Percentiles rank a stretch among this genome's conserved stretches.
Evolutionary conservation across 1,284 basidiomycete genomes (phyloP).

Genomic region (Cerioporus squamosus): DNA sequence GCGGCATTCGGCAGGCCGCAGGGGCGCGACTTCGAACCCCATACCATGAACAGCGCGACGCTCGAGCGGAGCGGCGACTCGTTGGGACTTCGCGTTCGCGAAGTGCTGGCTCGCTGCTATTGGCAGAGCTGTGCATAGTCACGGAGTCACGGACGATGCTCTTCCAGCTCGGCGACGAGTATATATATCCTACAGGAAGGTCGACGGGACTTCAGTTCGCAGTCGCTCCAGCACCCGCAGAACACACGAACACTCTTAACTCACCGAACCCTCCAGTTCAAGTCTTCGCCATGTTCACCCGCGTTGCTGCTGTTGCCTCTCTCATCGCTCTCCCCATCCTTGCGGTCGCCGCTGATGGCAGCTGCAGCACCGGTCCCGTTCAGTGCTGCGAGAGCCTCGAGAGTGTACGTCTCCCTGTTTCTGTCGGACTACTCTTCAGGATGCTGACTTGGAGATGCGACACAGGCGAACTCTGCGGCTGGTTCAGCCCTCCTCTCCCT

Average conservation of each 20-base stretch:
- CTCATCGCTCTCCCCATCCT: slow-evolving; percentile 24
- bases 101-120: no score
- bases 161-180: background rate
- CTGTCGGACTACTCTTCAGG: background rate
- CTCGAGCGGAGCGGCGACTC: background rate
- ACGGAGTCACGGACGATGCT: no score
- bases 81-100: background rate
- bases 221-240: slow-evolving; percentile 10
- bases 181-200: background rate
- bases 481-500: slow-evolving; percentile 9
- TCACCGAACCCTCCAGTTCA: background rate
- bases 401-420: slow-evolving; percentile 4
- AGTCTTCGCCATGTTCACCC: slow-evolving; percentile 18
- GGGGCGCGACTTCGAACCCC: background rate
- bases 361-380: slow-evolving; percentile 21
- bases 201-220: slow-evolving; percentile 10
- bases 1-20: no score
- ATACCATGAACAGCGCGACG: background rate
- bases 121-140: no score
- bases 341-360: slow-evolving; percentile 16
- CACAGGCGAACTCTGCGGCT: slow-evolving; percentile 11
- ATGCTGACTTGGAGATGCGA: background rate
- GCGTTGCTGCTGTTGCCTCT: slow-evolving; percentile 16
- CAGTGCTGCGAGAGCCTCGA: slow-evolving; percentile 25
- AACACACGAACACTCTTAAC: slow-evolving; percentile 7